These are phyloP conservation scores for Fagus crenata DNA, from an alignment of 306 rosid species.

Conservation along the genomic window DNA sequence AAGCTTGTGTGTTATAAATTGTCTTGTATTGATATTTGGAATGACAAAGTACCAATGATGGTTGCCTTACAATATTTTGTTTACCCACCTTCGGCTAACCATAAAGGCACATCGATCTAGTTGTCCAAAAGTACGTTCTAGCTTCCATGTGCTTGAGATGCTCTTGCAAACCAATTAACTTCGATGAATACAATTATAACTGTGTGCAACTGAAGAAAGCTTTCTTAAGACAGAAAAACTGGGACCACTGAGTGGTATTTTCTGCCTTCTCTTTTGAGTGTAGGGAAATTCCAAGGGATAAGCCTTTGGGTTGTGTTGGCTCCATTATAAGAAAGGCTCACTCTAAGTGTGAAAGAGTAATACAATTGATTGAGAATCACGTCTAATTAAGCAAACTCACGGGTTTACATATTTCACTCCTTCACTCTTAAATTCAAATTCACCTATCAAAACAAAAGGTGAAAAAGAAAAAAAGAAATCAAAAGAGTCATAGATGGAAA, in stretches of 20 bases:
- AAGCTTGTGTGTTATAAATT: conserved; percentile 12
- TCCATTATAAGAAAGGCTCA: no score
- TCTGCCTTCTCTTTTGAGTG: no score
- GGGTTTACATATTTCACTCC: no score
- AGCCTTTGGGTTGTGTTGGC: no score
- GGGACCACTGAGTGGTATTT: neutral
- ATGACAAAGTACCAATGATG: conserved; percentile 15
- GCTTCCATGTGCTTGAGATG: conserved; percentile 17
- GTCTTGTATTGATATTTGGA: conserved; percentile 32
- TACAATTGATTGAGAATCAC: no score
- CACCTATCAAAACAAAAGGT: no score
- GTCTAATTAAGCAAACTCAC: no score
- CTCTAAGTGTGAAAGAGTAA: no score
- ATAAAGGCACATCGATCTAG: neutral
- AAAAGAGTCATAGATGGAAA: no score
- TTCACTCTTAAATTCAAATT: no score
- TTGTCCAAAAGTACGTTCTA: neutral
- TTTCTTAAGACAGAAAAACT: neutral
- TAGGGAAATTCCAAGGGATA: no score
- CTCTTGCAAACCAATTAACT: neutral
- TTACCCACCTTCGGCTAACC: conserved; percentile 3
- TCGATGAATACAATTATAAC: neutral
- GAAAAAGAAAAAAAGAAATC: no score
- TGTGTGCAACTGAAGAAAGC: neutral
- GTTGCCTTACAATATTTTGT: conserved; percentile 14